phyloP scores from a whole-genome alignment of 2,329 filamentous ascomycete species.

The Coniella lustricola region DNA sequence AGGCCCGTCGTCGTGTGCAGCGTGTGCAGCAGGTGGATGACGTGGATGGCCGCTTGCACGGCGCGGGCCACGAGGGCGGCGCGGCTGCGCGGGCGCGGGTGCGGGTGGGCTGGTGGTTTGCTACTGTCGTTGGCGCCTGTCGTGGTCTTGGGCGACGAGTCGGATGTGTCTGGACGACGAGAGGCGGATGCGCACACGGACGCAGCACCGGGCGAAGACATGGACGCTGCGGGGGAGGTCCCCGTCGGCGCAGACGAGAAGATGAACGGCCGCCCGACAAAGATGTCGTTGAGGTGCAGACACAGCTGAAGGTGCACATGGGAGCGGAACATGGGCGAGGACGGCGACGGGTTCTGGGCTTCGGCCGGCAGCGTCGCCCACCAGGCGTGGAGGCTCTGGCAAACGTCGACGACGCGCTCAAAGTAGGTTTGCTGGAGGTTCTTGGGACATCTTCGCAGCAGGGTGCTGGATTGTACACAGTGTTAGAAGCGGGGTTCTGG shows the following conservation, averaged over 20 bases:
- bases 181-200: background rate
- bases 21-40: slow-evolving; percentile 42
- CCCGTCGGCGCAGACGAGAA: slow-evolving; percentile 26
- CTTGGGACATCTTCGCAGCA: slow-evolving; percentile 30
- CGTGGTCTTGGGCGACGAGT: background rate
- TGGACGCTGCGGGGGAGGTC: slow-evolving; percentile 2
- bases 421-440: slow-evolving; percentile 32
- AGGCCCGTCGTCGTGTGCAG: slow-evolving; percentile 45
- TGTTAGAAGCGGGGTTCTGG: too few species aligned
- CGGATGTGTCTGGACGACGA: background rate
- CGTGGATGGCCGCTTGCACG: slow-evolving; percentile 43
- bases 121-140: too few species aligned
- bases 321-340: slow-evolving; percentile 35
- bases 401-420: slow-evolving; percentile 29
- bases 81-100: slow-evolving; percentile 9
- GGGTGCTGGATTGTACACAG: slow-evolving; percentile 30
- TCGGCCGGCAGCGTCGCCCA: slow-evolving; percentile 32
- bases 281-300: slow-evolving; percentile 46
- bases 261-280: slow-evolving; percentile 47
- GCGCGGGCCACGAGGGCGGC: slow-evolving; percentile 40
- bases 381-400: slow-evolving; percentile 34
- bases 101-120: too few species aligned
- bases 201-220: background rate
- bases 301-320: slow-evolving; percentile 45
- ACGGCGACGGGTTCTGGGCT: slow-evolving; percentile 33